Percentiles rank a stretch among this genome's conserved stretches.
Evolutionary conservation across 1,139 yeast species (phyloP).

Genomic region (Hanseniaspora gamundiae): DNA sequence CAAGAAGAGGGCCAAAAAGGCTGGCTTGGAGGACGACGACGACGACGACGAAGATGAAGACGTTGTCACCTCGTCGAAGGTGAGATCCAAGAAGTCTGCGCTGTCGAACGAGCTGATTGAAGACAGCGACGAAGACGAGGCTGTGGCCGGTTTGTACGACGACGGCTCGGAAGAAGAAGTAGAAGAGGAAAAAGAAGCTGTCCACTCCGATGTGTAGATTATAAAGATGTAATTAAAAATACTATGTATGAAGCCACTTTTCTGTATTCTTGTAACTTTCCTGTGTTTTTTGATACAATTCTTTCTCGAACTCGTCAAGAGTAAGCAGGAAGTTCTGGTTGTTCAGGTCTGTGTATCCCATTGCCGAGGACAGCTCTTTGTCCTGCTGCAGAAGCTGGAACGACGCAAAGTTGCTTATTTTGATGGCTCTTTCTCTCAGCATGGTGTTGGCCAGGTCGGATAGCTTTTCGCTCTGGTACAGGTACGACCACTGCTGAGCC

Average conservation of each 20-base stretch:
- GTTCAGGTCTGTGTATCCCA: neutral
- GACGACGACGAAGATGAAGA: constrained; percentile 11
- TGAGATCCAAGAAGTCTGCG: constrained; percentile 10
- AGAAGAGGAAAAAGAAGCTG: no score
- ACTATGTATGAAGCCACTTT: constrained; percentile 34
- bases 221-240: no score
- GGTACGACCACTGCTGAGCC: constrained; percentile 60
- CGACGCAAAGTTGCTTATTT: constrained; percentile 58
- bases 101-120: constrained; percentile 1
- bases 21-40: constrained; percentile 17
- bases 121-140: neutral
- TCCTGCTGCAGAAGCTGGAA: constrained; percentile 4
- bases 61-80: constrained; percentile 21
- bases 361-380: constrained; percentile 3
- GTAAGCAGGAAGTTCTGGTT: constrained; percentile 41
- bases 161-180: no score
- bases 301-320: constrained; percentile 66
- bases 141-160: no score
- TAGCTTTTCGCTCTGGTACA: constrained; percentile 57
- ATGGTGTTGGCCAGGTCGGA: constrained; percentile 40
- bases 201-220: no score
- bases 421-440: constrained; percentile 52
- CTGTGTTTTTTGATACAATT: constrained; percentile 44
- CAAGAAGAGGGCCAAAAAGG: constrained; percentile 13
- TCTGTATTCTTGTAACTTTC: constrained; percentile 52